phyloP scores from a whole-genome alignment of 257 asterid species.

The Thymus mandschuricus region DNA sequence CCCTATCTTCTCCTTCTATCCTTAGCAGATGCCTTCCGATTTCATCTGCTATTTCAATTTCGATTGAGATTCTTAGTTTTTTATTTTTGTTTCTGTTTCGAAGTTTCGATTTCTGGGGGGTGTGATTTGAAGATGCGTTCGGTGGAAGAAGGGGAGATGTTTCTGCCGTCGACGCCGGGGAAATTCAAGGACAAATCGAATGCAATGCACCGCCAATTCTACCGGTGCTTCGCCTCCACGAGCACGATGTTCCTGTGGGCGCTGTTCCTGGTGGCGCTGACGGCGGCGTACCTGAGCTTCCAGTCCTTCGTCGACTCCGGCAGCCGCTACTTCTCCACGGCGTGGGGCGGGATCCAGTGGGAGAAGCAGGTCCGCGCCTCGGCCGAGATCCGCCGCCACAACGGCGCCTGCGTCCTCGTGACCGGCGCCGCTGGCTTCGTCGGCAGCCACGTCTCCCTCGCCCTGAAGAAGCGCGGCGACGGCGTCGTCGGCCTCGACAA shows the following conservation, averaged over 20 bases:
- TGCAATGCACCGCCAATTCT: slow-evolving; percentile 61
- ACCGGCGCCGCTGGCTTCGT: slow-evolving; percentile 97
- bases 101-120: not conserved
- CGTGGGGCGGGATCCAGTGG: slow-evolving; percentile 76
- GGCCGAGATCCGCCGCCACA: slow-evolving; percentile 65
- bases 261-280: slow-evolving; percentile 64
- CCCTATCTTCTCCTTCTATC: slow-evolving; percentile 4
- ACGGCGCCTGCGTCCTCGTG: slow-evolving; percentile 67
- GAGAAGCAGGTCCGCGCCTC: slow-evolving; percentile 66
- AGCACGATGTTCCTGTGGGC: slow-evolving; percentile 90
- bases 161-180: slow-evolving; percentile 81
- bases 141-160: slow-evolving; percentile 53
- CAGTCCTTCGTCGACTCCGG: slow-evolving; percentile 71
- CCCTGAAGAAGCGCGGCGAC: slow-evolving; percentile 78
- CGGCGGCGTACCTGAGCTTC: slow-evolving; percentile 77
- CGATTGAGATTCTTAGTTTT: not conserved
- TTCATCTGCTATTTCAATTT: slow-evolving; percentile 42
- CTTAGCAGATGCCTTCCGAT: slow-evolving; percentile 54
- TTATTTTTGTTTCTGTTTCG: not conserved
- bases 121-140: slow-evolving; percentile 42
- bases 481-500: slow-evolving; percentile 88
- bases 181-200: slow-evolving; percentile 60
- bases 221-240: slow-evolving; percentile 83
- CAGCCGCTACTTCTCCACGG: slow-evolving; percentile 51
- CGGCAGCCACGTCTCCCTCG: slow-evolving; percentile 74